These are phyloP conservation scores for Sarocladium oryzae DNA, from an alignment of 2,329 filamentous ascomycete species.

Conservation along the genomic window DNA sequence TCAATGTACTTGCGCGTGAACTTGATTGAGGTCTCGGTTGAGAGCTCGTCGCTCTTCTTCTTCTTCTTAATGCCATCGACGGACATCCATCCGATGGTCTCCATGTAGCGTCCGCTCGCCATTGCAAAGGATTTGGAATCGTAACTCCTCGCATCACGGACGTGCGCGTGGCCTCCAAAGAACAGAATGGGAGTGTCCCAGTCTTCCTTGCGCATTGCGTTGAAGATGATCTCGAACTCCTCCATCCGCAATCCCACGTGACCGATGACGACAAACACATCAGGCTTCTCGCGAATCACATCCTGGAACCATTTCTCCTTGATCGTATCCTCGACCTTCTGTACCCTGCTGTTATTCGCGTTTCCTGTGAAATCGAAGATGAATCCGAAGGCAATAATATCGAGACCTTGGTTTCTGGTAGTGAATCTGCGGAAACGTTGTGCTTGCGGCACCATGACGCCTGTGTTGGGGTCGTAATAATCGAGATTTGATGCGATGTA, in stretches of 20 bases:
- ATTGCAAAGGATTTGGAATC: conserved; percentile 73
- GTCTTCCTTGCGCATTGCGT: conserved; percentile 67
- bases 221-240: conserved; percentile 73
- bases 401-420: conserved; percentile 80
- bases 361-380: conserved; percentile 90
- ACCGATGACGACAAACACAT: conserved; percentile 80
- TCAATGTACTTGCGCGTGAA: conserved; percentile 86
- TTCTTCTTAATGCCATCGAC: conserved; percentile 55
- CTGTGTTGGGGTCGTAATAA: conserved; percentile 67
- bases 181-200: conserved; percentile 84
- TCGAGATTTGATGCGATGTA: conserved; percentile 94
- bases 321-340: conserved; percentile 71
- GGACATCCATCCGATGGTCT: conserved; percentile 92
- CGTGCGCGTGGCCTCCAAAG: conserved; percentile 86
- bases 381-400: conserved; percentile 86
- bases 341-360: conserved; percentile 82
- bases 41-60: conserved; percentile 18
- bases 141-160: conserved; percentile 75
- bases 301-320: conserved; percentile 84
- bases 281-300: conserved; percentile 75
- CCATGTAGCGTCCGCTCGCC: conserved; percentile 86
- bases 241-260: conserved; percentile 77
- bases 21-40: conserved; percentile 34
- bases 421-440: conserved; percentile 82
- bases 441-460: conserved; percentile 67